phyloP scores from a whole-genome alignment of 1,139 yeast species.

The Torulaspora pretoriensis region DNA sequence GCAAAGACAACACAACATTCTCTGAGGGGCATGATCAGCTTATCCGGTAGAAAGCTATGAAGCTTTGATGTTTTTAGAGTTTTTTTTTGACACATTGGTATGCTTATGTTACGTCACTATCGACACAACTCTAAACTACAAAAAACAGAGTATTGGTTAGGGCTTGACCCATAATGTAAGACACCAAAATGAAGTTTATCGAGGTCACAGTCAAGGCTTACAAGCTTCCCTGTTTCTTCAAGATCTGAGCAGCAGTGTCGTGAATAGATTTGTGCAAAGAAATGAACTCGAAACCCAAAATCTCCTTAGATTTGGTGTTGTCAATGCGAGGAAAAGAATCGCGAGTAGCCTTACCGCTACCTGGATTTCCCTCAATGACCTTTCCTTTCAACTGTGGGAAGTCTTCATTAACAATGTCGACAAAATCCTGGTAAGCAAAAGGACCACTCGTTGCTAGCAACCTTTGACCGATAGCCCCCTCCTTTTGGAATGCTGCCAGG shows the following conservation, averaged over 20 bases:
- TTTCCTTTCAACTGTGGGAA: constrained; percentile 40
- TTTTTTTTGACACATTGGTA: no score
- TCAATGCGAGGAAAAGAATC: constrained; percentile 16
- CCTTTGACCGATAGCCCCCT: constrained; percentile 15
- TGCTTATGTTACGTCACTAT: no score
- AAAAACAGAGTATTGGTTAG: no score
- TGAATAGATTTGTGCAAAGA: constrained; percentile 39
- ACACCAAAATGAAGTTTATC: not conserved
- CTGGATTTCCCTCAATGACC: constrained; percentile 16
- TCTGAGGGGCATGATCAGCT: no score
- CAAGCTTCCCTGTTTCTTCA: constrained; percentile 20
- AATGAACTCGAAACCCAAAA: constrained; percentile 42
- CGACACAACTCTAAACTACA: no score
- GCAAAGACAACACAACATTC: no score
- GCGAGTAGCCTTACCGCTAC: constrained; percentile 17
- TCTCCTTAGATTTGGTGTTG: constrained; percentile 33
- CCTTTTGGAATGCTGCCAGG: constrained; percentile 20
- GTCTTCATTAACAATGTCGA: constrained; percentile 37
- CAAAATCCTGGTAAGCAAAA: constrained; percentile 34
- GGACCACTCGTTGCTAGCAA: constrained; percentile 33
- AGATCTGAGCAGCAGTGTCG: constrained; percentile 44
- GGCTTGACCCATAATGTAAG: no score
- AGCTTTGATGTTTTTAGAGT: no score
- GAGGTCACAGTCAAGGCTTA: not conserved
- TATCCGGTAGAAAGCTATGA: no score